Conservation (phyloP, 73 alveolate species). For the Paraurostyla sp. region DNA sequence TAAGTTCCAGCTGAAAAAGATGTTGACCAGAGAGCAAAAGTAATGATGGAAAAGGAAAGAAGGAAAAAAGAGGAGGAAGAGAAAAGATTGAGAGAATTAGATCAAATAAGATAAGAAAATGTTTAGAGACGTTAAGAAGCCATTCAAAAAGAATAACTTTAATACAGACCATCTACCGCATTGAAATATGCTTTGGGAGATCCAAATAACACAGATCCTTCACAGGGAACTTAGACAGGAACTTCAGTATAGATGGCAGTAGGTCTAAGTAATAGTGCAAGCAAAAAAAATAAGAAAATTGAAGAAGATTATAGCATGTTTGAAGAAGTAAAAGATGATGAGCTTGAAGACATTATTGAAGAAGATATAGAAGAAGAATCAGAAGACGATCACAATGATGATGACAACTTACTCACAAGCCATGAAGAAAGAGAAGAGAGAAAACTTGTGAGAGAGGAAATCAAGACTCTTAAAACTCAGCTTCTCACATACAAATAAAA, state of each 20-base stretch:
- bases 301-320: conserved; percentile 72
- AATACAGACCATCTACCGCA: conserved; percentile 76
- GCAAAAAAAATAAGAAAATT: conserved; percentile 31
- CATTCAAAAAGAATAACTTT: conserved; percentile 37
- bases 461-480: conserved; percentile 38
- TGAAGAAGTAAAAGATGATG: conserved; percentile 70
- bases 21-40: conserved; percentile 53
- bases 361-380: conserved; percentile 74
- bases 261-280: not conserved
- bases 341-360: conserved; percentile 66
- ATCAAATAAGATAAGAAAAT: conserved; percentile 59
- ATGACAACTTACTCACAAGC: conserved; percentile 27
- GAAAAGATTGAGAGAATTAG: conserved; percentile 44
- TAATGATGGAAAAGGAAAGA: conserved; percentile 69
- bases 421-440: conserved; percentile 58
- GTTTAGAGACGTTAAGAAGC: conserved; percentile 56
- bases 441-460: conserved; percentile 39
- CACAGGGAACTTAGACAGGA: not conserved
- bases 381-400: conserved; percentile 62
- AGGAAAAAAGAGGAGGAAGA: conserved; percentile 69
- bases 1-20: conserved; percentile 48
- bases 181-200: conserved; percentile 58
- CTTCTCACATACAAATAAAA: conserved; percentile 25
- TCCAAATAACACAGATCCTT: not conserved
- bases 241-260: not conserved